Evolutionary conservation across 345 rosid species (phyloP).

Genomic region (Cochlearia excelsa): DNA sequence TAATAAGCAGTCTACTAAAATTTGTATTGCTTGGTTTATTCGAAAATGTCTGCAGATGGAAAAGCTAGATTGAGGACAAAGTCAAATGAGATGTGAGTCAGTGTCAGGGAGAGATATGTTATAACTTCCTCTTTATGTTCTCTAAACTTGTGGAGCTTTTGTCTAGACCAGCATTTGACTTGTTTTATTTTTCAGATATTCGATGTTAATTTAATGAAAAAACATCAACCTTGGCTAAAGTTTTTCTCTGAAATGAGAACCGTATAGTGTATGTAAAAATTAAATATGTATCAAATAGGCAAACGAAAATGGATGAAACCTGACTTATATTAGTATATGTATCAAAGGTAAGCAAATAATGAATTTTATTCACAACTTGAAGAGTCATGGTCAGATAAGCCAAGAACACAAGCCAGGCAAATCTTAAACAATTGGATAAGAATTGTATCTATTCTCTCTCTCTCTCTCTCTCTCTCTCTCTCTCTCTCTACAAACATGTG

Average conservation of each 20-base stretch:
- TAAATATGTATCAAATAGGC: too few relatives aligned
- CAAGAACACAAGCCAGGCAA: slow-evolving; percentile 25
- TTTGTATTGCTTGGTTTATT: not conserved
- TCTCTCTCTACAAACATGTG: slow-evolving; percentile 35
- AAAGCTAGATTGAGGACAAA: slow-evolving; percentile 60
- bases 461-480: slow-evolving; percentile 14
- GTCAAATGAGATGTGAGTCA: slow-evolving; percentile 15
- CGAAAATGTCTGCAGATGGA: slow-evolving; percentile 61
- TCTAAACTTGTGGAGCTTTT: slow-evolving; percentile 29
- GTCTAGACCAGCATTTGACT: slow-evolving; percentile 23
- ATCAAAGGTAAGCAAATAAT: not conserved
- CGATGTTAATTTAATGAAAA: slow-evolving; percentile 19
- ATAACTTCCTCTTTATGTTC: slow-evolving; percentile 20
- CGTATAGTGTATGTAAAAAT: too few relatives aligned
- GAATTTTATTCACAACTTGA: slow-evolving; percentile 27
- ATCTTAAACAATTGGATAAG: slow-evolving; percentile 32
- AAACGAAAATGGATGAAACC: too few relatives aligned
- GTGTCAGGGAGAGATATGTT: slow-evolving; percentile 9
- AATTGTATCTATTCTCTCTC: slow-evolving; percentile 30
- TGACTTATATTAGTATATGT: too few relatives aligned
- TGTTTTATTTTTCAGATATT: slow-evolving; percentile 14
- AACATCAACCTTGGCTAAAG: slow-evolving; percentile 30
- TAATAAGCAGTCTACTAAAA: not conserved
- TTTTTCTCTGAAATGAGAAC: too few relatives aligned
- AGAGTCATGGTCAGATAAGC: slow-evolving; percentile 14